Evolutionary conservation across 176 grass and related monocot genomes (phyloP).

Genomic region (Aegilops umbellulata): DNA sequence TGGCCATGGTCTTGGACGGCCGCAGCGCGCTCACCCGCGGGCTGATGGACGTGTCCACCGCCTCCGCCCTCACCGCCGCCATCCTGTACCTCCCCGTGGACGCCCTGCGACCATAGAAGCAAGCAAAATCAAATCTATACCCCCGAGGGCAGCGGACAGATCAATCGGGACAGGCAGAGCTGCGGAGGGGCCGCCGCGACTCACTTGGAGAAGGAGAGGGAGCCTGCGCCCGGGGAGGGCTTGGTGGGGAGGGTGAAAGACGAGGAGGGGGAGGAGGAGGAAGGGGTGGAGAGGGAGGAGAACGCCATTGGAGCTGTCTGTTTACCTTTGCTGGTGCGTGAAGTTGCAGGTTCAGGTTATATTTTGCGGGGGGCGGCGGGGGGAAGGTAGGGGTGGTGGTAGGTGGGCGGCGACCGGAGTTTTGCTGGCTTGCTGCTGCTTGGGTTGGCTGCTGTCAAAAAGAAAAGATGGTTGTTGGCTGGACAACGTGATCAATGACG

Average conservation of each 20-base stretch:
- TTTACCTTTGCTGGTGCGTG: conserved; percentile 2
- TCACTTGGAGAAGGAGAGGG: conserved; percentile 61
- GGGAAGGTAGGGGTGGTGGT: conserved; percentile 11
- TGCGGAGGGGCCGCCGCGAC: background rate
- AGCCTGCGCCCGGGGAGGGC: background rate
- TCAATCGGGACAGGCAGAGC: background rate
- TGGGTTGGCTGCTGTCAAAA: conserved; percentile 5
- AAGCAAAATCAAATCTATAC: conserved; percentile 9
- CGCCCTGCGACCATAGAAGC: conserved; percentile 29
- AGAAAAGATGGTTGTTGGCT: background rate
- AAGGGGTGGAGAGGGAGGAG: conserved; percentile 5
- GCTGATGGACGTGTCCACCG: conserved; percentile 62
- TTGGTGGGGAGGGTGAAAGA: conserved; percentile 18
- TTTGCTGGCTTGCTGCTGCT: background rate
- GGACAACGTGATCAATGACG: background rate
- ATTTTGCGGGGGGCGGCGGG: background rate
- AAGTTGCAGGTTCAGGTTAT: conserved; percentile 1
- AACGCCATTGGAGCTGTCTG: conserved; percentile 23
- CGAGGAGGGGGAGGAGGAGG: conserved; percentile 4
- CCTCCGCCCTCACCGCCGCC: conserved; percentile 36
- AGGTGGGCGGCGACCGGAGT: conserved; percentile 16
- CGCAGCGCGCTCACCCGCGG: conserved; percentile 75
- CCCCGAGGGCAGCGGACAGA: background rate
- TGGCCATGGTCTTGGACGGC: conserved; percentile 95
- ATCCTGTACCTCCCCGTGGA: background rate